Base-by-base conservation (phyloP, 306 rosid genomes). In the Cucurbita pepo region DNA sequence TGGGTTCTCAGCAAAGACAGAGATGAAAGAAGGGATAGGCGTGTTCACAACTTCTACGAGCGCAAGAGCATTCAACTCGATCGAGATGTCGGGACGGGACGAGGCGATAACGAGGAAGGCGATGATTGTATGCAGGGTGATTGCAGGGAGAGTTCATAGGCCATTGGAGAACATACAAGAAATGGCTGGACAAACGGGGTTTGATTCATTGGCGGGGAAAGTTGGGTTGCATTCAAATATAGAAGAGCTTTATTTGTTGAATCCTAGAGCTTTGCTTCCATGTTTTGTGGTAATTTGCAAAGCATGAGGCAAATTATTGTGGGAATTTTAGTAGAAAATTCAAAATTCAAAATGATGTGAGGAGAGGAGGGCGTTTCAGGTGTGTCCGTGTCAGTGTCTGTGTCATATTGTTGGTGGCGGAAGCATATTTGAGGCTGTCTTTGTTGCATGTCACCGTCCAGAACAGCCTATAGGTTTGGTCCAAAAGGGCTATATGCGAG, bases 21-120 rank as follows among this genome's bases (percentile, higher is more conserved):
- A 94, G 77, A 82, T 89, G 60, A 86, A 83, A 79, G 90, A 87
- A 78, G 96, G 97, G 4, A 79, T 90, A 11, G 96, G 98, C 0
- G 97, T 94, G 53, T 94, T 94, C 79, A 89, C 98, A 40, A 94
- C 97, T 18, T 94, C 96, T 0, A 94, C 98, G 14, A 94, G 98
- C 53, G 97, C 89, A 30, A 86, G 96, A 70, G 98, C 98, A 19
- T 90, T 85, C 79, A 96, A 82, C 62, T 82, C 86, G 8, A 90
- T 85, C 66, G 84, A 88, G 78, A 76, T 61, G 19, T 6, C 60
- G 38, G 89, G 82, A 3, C 85, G 82, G 59, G 87, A 85, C 16
- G 77, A 80, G 36, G 16, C 0, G 3, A 64, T 79, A 12, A 6
- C 60, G n/a, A 85, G 92, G 48, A 91, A 91, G 65, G 91, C 91